Evolutionary conservation across 176 grass and related monocot genomes (phyloP), one percentile per base, ranked within the genome.

Genomic region (Oryza longistaminata): DNA sequence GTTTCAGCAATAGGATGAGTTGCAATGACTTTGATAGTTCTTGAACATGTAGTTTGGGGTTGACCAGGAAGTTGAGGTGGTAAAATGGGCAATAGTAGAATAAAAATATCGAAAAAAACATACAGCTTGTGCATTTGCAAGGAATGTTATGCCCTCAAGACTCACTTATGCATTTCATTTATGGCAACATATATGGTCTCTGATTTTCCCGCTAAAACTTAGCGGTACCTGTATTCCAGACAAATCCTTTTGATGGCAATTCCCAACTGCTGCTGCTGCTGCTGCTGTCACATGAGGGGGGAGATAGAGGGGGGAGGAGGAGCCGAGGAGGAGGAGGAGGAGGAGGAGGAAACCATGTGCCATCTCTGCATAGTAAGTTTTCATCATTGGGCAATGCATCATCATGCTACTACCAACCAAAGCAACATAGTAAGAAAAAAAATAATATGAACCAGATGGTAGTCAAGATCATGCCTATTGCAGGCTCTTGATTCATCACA

Each of bases 311-410:
- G 74, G 22, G 6, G 11, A 0, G 10, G 66, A 45, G 15, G 6
- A 37, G 6, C 40, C 8, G 66, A 40, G 29, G 29, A 31, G 29
- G 29, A 27, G 27, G 27, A 27, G 1, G 27, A 27, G 1, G 37
- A 5, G 3, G 50, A 40, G 0, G 19, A 39, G 66, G 55, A 64
- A 39, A 53, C 45, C 77, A 53, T 43, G 26, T 64, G 86, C 67
- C 74, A 78, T 78, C 48, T 82, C 43, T 87, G 22, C 42, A 72
- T 71, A 77, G 64, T 71, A 19, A 58, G 33, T 67, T 73, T 73
- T 88, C 74, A 83, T 79, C 66, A 83, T 33, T 71, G 86, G 81
- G 81, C 58, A 61, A 67, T 71, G 40, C 34, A 83, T 25, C 73
- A 79, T 60, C n/a, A 84, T 13, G 22, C 11, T 40, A 44, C 21